phyloP scores from a whole-genome alignment of 2,329 filamentous ascomycete genomes.

The Trichocomaceae sp. region DNA sequence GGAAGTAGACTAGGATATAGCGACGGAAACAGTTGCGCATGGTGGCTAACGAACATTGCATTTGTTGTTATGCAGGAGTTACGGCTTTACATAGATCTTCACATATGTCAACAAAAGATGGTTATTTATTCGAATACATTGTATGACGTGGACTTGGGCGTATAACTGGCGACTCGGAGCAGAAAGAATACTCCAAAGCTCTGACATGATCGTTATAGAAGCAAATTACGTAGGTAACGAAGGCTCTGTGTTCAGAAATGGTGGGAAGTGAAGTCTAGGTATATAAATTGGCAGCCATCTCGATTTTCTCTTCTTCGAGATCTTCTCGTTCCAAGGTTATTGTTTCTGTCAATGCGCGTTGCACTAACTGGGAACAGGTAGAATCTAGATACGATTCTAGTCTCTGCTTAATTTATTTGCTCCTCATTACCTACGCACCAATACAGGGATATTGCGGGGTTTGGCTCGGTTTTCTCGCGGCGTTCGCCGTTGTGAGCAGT shows the following conservation, averaged over 20 bases:
- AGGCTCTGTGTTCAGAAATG: conserved; percentile 33
- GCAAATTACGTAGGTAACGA: no score
- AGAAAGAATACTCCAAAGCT: background rate
- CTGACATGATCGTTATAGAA: conserved; percentile 45
- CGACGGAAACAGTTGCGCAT: background rate
- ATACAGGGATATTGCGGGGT: background rate
- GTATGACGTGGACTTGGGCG: no score
- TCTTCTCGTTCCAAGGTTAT: no score
- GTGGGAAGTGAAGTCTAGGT: conserved; percentile 39
- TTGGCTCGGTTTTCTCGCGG: background rate
- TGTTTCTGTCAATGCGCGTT: no score
- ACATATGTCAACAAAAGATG: background rate
- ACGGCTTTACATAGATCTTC: background rate
- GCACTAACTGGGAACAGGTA: no score
- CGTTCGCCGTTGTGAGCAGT: background rate
- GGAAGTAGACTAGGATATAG: conserved; percentile 23
- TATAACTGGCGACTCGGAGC: no score
- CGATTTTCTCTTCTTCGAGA: no score
- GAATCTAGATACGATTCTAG: no score
- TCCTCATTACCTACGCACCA: background rate
- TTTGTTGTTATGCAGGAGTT: background rate
- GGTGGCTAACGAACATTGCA: background rate
- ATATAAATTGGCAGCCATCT: no score
- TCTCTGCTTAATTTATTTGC: no score
- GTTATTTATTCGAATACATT: background rate